Conservation (phyloP, 2,329 filamentous ascomycete species). For the Uncinocarpus reesii region DNA sequence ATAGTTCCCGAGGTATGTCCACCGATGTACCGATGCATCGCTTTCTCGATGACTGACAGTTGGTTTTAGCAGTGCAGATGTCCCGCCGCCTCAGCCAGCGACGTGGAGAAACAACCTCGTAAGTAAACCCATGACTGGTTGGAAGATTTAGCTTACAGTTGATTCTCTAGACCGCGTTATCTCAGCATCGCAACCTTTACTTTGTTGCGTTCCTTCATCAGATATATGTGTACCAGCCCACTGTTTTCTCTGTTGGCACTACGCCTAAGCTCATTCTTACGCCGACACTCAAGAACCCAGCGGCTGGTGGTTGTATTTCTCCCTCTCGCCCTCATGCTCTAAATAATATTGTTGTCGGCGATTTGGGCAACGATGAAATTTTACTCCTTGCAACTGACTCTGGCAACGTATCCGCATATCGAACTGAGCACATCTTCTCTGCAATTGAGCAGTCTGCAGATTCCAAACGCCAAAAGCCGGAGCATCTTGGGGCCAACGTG, state of each 20-base stretch:
- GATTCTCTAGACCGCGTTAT: constrained; percentile 33
- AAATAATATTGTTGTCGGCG: constrained; percentile 59
- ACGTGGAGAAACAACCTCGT: constrained; percentile 39
- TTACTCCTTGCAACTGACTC: constrained; percentile 60
- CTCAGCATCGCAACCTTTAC: constrained; percentile 39
- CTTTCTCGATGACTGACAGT: not conserved
- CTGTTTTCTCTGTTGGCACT: constrained; percentile 30
- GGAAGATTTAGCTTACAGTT: constrained; percentile 7
- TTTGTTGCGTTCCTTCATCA: constrained; percentile 35
- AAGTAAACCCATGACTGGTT: constrained; percentile 12
- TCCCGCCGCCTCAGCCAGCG: constrained; percentile 25
- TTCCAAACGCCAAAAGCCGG: constrained; percentile 1
- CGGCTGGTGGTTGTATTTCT: constrained; percentile 47
- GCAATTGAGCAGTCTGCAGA: constrained; percentile 30
- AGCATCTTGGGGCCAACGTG: constrained; percentile 23
- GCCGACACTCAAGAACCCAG: constrained; percentile 31
- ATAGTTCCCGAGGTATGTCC: constrained; percentile 11
- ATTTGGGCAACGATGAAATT: constrained; percentile 60
- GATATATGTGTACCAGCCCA: constrained; percentile 39
- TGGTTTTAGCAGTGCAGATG: constrained; percentile 22
- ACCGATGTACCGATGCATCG: not conserved
- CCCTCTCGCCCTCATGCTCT: constrained; percentile 47
- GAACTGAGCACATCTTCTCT: constrained; percentile 45
- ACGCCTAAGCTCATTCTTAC: constrained; percentile 35
- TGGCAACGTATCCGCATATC: constrained; percentile 63